These are phyloP conservation scores for Aspergillus hortae DNA, from an alignment of 2,329 filamentous ascomycete genomes.

Conservation along the genomic window DNA sequence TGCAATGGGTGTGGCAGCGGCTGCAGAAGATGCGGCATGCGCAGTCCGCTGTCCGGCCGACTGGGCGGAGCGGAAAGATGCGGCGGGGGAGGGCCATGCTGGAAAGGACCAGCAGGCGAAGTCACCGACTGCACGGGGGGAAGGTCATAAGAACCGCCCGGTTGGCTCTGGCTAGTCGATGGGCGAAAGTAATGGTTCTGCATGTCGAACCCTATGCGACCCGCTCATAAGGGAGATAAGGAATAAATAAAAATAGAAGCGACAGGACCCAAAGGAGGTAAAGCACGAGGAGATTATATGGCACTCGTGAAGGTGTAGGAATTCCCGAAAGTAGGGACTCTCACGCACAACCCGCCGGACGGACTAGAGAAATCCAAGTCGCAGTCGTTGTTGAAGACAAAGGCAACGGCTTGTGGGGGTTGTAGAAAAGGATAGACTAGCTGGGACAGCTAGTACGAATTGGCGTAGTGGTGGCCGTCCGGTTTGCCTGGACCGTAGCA, in stretches of 20 bases:
- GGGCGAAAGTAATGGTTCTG: constrained; percentile 32
- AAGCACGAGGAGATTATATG: background rate
- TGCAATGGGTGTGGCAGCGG: constrained; percentile 28
- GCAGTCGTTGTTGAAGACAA: background rate
- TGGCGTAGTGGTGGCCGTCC: background rate
- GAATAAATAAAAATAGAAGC: background rate
- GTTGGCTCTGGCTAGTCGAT: constrained; percentile 21
- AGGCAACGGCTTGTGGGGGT: background rate
- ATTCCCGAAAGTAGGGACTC: too few species aligned
- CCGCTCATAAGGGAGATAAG: constrained; percentile 15
- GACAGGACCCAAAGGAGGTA: background rate
- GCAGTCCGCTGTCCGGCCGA: constrained; percentile 37
- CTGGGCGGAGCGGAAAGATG: constrained; percentile 37
- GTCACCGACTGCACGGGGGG: constrained; percentile 36
- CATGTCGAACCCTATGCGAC: constrained; percentile 22
- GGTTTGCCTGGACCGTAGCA: too few species aligned
- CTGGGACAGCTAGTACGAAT: background rate
- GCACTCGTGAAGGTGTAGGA: too few species aligned
- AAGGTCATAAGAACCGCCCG: constrained; percentile 28
- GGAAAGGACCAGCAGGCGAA: constrained; percentile 28
- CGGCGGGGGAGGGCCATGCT: constrained; percentile 18
- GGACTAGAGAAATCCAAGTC: background rate
- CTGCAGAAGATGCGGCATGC: constrained; percentile 41
- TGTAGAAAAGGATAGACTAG: background rate
- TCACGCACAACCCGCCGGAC: too few species aligned